Conservation (phyloP, 257 asterid species). For the Verbascum thapsus region DNA sequence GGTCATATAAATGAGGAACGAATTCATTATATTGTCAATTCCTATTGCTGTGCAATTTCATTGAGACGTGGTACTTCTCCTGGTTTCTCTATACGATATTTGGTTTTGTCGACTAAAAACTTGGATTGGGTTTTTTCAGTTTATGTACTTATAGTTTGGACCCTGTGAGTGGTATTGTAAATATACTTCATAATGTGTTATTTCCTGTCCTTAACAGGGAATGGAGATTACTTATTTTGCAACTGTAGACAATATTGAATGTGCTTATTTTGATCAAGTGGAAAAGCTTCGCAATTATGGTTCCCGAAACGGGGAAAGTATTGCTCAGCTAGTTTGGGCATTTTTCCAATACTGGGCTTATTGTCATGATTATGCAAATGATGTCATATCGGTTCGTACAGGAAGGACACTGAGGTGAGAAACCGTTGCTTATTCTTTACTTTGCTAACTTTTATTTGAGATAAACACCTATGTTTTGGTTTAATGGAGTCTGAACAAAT, state of each 20-base stretch:
- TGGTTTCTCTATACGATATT: background rate
- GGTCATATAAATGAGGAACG: too few species aligned
- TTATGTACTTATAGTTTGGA: background rate
- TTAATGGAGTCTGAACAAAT: too few species aligned
- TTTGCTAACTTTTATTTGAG: too few species aligned
- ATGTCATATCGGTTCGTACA: slow-evolving; percentile 83
- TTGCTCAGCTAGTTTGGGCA: slow-evolving; percentile 73
- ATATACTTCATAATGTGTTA: background rate
- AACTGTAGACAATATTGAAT: slow-evolving; percentile 62
- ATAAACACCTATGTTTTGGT: too few species aligned
- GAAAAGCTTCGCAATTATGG: slow-evolving; percentile 72
- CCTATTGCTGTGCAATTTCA: too few species aligned
- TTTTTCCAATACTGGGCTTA: slow-evolving; percentile 96
- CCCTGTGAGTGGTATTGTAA: too few species aligned
- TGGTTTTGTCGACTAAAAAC: background rate
- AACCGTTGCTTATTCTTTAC: background rate
- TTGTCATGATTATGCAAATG: slow-evolving; percentile 79
- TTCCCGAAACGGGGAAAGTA: slow-evolving; percentile 61
- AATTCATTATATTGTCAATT: too few species aligned
- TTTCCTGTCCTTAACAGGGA: slow-evolving; percentile 46
- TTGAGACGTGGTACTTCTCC: slow-evolving; percentile 4
- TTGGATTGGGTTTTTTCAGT: background rate
- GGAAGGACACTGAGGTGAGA: slow-evolving; percentile 77
- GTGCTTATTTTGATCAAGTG: slow-evolving; percentile 80
- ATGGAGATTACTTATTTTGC: slow-evolving; percentile 66